These are phyloP conservation scores for Tetrahymena malaccensis DNA, from an alignment of 73 alveolate species.

Conservation along the genomic window DNA sequence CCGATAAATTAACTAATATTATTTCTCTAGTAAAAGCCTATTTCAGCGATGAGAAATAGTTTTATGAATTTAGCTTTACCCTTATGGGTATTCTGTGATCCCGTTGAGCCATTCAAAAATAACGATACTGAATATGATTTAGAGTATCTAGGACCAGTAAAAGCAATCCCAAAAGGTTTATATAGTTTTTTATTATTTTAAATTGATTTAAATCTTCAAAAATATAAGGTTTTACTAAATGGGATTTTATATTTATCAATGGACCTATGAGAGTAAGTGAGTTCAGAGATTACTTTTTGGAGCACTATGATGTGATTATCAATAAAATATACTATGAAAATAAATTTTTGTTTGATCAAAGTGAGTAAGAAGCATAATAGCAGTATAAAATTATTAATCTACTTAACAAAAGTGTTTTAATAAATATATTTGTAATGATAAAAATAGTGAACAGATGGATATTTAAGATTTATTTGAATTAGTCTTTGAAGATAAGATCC, in stretches of 20 bases:
- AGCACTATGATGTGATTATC: constrained; percentile 24
- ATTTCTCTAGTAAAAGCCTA: constrained; percentile 21
- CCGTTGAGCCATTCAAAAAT: constrained; percentile 65
- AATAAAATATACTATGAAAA: neutral
- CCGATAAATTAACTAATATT: neutral
- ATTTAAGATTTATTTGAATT: neutral
- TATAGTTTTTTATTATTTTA: neutral
- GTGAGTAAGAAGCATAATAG: neutral
- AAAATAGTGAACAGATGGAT: neutral
- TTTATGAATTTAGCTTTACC: constrained; percentile 86
- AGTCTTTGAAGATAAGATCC: neutral
- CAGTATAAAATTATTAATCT: neutral
- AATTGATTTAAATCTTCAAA: constrained; percentile 67
- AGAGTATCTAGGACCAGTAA: constrained; percentile 54
- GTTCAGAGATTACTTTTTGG: constrained; percentile 45
- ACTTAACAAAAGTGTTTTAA: neutral
- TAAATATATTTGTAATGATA: neutral
- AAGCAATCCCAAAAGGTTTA: constrained; percentile 84
- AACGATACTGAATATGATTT: constrained; percentile 69
- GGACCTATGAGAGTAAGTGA: constrained; percentile 74
- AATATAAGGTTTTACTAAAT: neutral
- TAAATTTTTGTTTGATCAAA: neutral
- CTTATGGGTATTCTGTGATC: constrained; percentile 71
- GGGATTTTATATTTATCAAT: constrained; percentile 46
- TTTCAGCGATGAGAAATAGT: constrained; percentile 77